These are phyloP conservation scores for Prorocentrum cordatum DNA, from an alignment of 169 alveolate genomes.

Conservation along the genomic window DNA sequence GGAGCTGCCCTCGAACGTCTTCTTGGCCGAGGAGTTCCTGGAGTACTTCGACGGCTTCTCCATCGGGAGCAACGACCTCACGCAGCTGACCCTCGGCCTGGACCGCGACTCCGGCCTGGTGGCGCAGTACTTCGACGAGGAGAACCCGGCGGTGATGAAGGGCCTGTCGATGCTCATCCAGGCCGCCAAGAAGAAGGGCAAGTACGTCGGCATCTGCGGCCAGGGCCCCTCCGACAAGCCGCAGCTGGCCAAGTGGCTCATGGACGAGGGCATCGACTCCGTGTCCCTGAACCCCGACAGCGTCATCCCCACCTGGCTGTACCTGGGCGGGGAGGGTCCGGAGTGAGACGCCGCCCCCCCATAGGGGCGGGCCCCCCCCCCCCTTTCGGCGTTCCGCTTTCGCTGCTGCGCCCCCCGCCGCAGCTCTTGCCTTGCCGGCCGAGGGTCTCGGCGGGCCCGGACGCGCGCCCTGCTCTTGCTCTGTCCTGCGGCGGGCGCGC, in stretches of 20 bases:
- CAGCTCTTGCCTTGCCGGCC: too few relatives aligned
- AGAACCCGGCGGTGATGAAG: constrained; percentile 60
- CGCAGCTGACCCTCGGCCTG: constrained; percentile 56
- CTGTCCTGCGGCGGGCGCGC: too few relatives aligned
- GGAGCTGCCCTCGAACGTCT: constrained; percentile 49
- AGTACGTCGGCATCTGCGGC: constrained; percentile 59
- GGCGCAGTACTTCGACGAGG: constrained; percentile 61
- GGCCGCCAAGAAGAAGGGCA: constrained; percentile 66
- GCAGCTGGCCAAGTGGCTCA: constrained; percentile 58
- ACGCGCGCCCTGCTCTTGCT: too few relatives aligned
- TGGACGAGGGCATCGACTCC: constrained; percentile 63
- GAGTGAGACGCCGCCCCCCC: too few relatives aligned
- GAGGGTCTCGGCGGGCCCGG: too few relatives aligned
- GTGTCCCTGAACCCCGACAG: constrained; percentile 56
- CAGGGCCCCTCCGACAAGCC: constrained; percentile 67
- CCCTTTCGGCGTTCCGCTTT: too few relatives aligned
- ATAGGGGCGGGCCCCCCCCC: too few relatives aligned
- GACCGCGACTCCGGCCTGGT: constrained; percentile 55
- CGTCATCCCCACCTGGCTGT: not conserved
- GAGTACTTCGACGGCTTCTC: constrained; percentile 37
- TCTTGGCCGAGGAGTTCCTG: constrained; percentile 35
- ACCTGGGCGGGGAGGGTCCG: too few relatives aligned
- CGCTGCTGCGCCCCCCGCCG: too few relatives aligned
- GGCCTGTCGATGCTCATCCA: constrained; percentile 41
- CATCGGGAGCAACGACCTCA: constrained; percentile 53